Percentiles rank a stretch among this genome's conserved stretches.
Evolutionary conservation across 192 early-diverging fungal species (phyloP).

Genomic region (Jimgerdemannia lactiflua): DNA sequence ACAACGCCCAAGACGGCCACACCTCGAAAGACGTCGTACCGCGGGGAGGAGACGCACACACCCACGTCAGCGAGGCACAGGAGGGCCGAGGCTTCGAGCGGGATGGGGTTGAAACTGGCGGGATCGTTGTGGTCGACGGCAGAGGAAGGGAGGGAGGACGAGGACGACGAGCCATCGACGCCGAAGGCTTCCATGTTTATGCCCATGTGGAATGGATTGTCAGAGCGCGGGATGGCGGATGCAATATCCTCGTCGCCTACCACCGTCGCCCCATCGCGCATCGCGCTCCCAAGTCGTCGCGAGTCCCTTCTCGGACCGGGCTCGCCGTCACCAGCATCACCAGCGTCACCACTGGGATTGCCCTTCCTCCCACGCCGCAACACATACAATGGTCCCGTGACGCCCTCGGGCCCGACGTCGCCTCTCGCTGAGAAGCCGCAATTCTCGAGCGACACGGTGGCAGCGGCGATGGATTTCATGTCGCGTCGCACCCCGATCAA

Average conservation of each 20-base stretch:
- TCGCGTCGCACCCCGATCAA: not conserved
- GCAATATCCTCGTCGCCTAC: not conserved
- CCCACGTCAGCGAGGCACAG: not conserved
- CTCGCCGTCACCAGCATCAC: not conserved
- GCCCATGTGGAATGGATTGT: not conserved
- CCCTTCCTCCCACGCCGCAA: not conserved
- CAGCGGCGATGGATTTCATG: not conserved
- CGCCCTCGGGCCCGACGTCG: not conserved
- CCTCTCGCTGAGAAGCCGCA: not conserved
- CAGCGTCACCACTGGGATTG: not conserved
- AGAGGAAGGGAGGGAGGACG: not conserved
- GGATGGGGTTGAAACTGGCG: not conserved
- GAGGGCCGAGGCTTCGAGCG: not conserved
- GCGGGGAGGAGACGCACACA: not conserved
- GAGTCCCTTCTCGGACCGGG: not conserved
- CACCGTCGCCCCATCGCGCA: not conserved
- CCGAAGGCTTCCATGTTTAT: not conserved
- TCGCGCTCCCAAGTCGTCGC: not conserved
- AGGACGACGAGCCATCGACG: not conserved
- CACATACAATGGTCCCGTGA: not conserved
- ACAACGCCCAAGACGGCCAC: not conserved
- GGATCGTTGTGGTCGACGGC: not conserved
- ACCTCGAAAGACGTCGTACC: not conserved
- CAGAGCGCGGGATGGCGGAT: not conserved
- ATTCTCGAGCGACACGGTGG: not conserved